Evolutionary conservation across 106 monocot genomes (phyloP), one percentile per base, ranked within the genome.

Genomic region (Apostasia ramifera): DNA sequence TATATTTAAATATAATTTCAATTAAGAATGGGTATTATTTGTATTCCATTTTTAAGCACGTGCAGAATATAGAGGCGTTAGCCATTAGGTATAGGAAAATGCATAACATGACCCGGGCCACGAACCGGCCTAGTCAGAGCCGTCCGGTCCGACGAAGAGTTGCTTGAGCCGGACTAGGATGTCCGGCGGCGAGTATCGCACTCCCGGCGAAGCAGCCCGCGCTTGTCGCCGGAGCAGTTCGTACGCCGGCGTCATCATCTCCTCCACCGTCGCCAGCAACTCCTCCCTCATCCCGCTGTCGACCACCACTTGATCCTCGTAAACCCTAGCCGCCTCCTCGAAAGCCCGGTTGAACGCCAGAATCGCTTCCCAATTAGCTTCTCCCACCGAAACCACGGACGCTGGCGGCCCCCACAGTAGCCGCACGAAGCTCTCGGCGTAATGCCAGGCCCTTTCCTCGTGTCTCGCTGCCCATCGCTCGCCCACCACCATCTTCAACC

Each of bases 211-310:
- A 0, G 67, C 49, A 8, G 39, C 58, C 26, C 26, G 26, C 26
- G 26, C 26, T 26, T 26, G 26, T 26, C 26, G 26, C 26, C 26
- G 26, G 26, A 26, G 26, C 26, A 26, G 26, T 53, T 41, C 48
- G 60, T 83, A 79, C 15, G 76, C 56, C 50, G 61, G 70, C 6
- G 70, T 45, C 15, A 84, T 39, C 76, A 53, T 54, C 10, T 11
- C 26, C 14, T 67, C 59, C 10, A 80, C 59, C 52, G 53, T 56
- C 44, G 48, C 40, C 77, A 57, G 68, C 14, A 87, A 45, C 50
- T 81, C 83, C 55, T 75, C 80, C 42, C 72, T 67, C 77, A 86
- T 45, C 57, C 44, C 43, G 47, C n/a, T 67, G 43, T 82, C 80
- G 2, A 47, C 52, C 48, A 82, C 80, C 65, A 82, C 72, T 59